Conservation (phyloP, 148 eudicot genomes). For the Persicaria maculosa region DNA sequence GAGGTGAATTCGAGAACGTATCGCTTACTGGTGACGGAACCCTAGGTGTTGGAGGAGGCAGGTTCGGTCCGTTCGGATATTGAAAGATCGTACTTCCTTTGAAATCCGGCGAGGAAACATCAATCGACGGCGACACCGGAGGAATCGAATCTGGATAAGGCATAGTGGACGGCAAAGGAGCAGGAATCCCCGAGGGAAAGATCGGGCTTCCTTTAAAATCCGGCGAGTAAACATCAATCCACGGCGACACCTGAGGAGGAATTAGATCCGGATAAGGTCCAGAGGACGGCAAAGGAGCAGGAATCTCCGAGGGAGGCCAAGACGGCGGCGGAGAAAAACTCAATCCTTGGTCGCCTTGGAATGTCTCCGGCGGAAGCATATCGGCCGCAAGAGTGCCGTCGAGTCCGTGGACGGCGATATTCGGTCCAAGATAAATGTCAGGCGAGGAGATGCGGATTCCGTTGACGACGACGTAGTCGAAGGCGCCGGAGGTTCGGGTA, state of each 20-base stretch:
- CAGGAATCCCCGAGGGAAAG: background rate
- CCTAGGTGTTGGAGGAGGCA: conserved; percentile 7
- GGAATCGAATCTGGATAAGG: background rate
- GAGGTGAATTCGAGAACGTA: background rate
- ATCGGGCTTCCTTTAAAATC: background rate
- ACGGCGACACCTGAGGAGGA: background rate
- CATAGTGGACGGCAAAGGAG: background rate
- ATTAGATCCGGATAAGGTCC: background rate
- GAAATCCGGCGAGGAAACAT: background rate
- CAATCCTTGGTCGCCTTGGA: conserved; percentile 13
- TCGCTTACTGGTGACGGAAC: conserved; percentile 13
- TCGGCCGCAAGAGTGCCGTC: conserved; percentile 39
- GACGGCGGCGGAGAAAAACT: conserved; percentile 8
- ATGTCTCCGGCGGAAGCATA: conserved; percentile 15
- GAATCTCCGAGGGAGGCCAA: background rate
- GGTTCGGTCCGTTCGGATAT: background rate
- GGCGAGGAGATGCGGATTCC: conserved; percentile 39
- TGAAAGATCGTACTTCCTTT: conserved; percentile 1
- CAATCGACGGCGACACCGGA: background rate
- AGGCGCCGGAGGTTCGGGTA: background rate
- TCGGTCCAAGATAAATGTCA: conserved; percentile 32
- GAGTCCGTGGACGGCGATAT: conserved; percentile 42
- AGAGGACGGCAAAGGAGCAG: background rate
- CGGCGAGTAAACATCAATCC: conserved; percentile 1
- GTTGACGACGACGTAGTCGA: conserved; percentile 24